phyloP scores from a whole-genome alignment of 176 grass and related monocot genomes.

The Cocos nucifera region DNA sequence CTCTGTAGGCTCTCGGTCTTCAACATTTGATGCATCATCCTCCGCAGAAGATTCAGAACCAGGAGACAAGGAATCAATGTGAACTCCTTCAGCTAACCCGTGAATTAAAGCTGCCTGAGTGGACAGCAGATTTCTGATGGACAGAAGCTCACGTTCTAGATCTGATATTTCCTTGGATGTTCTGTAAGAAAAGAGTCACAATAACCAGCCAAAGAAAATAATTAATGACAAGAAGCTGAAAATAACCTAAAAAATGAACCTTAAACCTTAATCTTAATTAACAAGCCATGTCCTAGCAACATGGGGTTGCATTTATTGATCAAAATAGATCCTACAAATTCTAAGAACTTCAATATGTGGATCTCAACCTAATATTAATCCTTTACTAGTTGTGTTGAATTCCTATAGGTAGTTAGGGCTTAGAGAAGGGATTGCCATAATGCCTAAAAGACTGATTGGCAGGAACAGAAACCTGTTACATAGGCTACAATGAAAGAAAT shows the following conservation, averaged over 20 bases:
- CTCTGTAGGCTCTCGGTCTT: constrained; percentile 70
- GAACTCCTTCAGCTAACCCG: constrained; percentile 76
- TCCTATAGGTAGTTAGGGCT: too few species aligned
- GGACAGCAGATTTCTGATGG: constrained; percentile 80
- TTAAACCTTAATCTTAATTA: too few species aligned
- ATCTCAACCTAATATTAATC: too few species aligned
- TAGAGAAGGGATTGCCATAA: too few species aligned
- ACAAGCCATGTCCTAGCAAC: too few species aligned
- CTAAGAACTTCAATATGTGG: too few species aligned
- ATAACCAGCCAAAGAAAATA: constrained; percentile 3
- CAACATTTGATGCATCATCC: constrained; percentile 40
- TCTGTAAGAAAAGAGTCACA: constrained; percentile 24
- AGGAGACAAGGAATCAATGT: constrained; percentile 57
- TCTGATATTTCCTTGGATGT: constrained; percentile 98
- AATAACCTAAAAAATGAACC: background rate
- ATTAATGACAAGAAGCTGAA: background rate
- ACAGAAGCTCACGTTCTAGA: constrained; percentile 85
- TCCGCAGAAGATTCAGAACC: constrained; percentile 42
- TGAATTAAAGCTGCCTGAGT: constrained; percentile 72
- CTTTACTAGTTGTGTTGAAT: too few species aligned
- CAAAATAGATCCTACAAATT: too few species aligned
- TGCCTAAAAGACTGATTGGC: too few species aligned
- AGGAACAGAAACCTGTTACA: too few species aligned
- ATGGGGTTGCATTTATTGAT: too few species aligned
- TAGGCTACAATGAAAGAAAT: too few species aligned